Base-by-base conservation (phyloP, 257 asterid species). In the Fraxinus cuspidata region DNA sequence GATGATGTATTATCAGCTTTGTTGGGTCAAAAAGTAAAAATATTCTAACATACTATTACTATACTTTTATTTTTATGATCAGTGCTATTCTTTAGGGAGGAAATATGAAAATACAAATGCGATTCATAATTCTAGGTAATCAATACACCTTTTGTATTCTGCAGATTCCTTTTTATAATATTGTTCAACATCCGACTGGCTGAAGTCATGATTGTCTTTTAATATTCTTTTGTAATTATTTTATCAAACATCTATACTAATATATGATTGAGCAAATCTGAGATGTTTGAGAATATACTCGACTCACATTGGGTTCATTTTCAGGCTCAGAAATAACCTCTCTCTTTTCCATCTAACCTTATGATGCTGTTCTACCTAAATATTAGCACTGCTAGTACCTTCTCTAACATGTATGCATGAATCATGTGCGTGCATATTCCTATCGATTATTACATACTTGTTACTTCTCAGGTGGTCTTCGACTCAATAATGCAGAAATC, bases 391-490 rank as follows among this genome's bases (percentile, higher is more conserved):
- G 47, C 27, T 28, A 29, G 42, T 18, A 27, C 29, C 63, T 7
- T 31, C 11, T 11, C 4, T 44, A 37, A 40, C 19, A 18, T 16
- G 23, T 35, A 23, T 58, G 40, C 31, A 42, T 47, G 56, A 47
- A 47, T 47, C n/a, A 1, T 47, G 1, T 47, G 53, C 19, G 0
- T 5, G 56, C 5, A 10, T 35, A 12, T 71, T n/a, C 28, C 32
- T 18, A 15, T 12, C 8, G 34, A 31, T 53, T 65, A 23, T 69
- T 71, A n/a, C 28, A 15, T n/a, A 47, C 63, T 76, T 84, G 78
- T 77, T 25, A 29, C 35, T 23, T 63, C 56, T 63, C 87, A 89
- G 96, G 92, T 79, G 88, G 88, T 69, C 81, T 82, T 72, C 90
- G 83, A 25, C 84, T 81, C 72, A 83, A 84, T 82, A 86, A 68